Base-by-base conservation (phyloP, 2,329 filamentous ascomycete genomes). In the Sporothrix phasma region DNA sequence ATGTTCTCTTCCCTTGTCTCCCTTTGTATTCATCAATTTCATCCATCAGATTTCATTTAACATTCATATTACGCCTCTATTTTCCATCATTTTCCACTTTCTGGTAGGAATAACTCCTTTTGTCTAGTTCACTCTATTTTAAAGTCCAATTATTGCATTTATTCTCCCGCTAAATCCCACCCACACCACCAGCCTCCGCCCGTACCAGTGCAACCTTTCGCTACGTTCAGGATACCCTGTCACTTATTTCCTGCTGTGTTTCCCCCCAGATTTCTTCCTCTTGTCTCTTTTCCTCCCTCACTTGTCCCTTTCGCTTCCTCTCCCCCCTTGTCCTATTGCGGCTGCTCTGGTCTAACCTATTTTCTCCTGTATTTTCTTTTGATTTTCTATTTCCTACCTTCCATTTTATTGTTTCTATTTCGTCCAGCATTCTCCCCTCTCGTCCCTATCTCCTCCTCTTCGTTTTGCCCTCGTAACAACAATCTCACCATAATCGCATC, bases 341-440 rank as follows among this genome's bases (percentile, higher is more conserved):
- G 51, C n/a, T 31, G 31, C 29, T 31, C 24, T 31, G 39, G 15
- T 46, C 37, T 45, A 45, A 26, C 37, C 39, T 24, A 13, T 49
- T 59, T 56, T 56, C 37, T 41, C 41, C 24, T 45, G 19, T 54
- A 37, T 54, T 43, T 49, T 41, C 22, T 61, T 60, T 29, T 39
- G 34, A n/a, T 53, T 62, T 54, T 61, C 43, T 41, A 41, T 34
- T 60, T 56, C 39, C 51, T 79, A 75, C 37, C 46, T 41, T 34
- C 47, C 17, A 26, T 37, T 54, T 56, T 61, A 3, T 24, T 45
- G 58, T 39, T 54, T 61, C 26, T 41, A 24, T 34, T 56, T 56
- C 43, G 47, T 79, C 75, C 19, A 46, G 31, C 26, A 19, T 5
- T 43, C 41, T 26, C 26, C 54, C 17, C 34, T 46, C n/a, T 24